These are phyloP conservation scores for Acidomyces sp. DNA, from an alignment of 495 filamentous ascomycete genomes.

Conservation along the genomic window DNA sequence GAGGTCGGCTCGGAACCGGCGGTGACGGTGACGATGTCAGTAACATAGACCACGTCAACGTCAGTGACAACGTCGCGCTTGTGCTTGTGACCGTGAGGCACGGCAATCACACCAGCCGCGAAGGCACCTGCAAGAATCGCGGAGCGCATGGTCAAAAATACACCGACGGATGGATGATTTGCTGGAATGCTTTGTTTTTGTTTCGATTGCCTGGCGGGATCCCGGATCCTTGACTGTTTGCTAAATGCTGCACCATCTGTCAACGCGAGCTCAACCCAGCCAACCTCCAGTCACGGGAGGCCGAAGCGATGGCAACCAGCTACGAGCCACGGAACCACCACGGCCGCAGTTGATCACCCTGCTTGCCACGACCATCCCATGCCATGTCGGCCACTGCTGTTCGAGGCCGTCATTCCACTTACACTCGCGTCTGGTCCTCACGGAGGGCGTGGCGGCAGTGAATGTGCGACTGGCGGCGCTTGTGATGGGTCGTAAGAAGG, in stretches of 20 bases:
- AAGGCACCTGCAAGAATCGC: conserved; percentile 48
- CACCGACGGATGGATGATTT: conserved; percentile 11
- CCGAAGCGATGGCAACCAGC: too few relatives aligned
- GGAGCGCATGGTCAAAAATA: conserved; percentile 64
- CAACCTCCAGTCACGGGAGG: too few relatives aligned
- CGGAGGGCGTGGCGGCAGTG: background rate
- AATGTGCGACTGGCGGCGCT: conserved; percentile 2
- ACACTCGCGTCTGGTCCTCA: too few relatives aligned
- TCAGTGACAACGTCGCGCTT: conserved; percentile 41
- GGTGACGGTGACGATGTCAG: conserved; percentile 39
- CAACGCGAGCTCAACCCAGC: too few relatives aligned
- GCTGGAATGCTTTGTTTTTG: background rate
- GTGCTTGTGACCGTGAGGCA: conserved; percentile 35
- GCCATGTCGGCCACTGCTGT: too few relatives aligned
- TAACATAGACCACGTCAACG: conserved; percentile 46
- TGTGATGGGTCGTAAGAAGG: background rate
- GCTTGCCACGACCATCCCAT: too few relatives aligned
- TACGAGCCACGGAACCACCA: too few relatives aligned
- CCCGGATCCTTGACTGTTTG: conserved; percentile 17
- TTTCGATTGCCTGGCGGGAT: conserved; percentile 15
- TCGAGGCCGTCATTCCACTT: too few relatives aligned
- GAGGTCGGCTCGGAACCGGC: conserved; percentile 21
- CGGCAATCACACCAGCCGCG: conserved; percentile 47
- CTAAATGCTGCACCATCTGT: too few relatives aligned
- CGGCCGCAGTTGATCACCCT: too few relatives aligned